A percentile compares a stretch with the other conserved stretches of the same genome.
These are phyloP conservation scores for Theileria equi DNA, from an alignment of 169 alveolate species.

Conservation along the genomic window DNA sequence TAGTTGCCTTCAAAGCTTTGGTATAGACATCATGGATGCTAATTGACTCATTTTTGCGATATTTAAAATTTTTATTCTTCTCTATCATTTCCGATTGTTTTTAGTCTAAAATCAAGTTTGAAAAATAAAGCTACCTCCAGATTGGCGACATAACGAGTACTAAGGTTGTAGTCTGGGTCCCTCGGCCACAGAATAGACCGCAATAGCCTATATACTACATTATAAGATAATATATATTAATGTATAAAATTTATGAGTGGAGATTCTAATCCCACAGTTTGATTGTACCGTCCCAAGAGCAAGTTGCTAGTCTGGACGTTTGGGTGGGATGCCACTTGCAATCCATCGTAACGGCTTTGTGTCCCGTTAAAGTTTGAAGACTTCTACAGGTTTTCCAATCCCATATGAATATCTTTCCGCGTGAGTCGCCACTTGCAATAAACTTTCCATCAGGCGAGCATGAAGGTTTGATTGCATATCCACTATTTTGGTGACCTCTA, in stretches of 20 bases:
- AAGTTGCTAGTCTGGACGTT: constrained; percentile 90
- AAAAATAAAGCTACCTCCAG: neutral
- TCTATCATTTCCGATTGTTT: neutral
- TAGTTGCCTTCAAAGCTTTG: constrained; percentile 39
- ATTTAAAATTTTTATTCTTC: neutral
- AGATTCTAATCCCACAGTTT: constrained; percentile 96
- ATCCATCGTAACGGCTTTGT: constrained; percentile 91
- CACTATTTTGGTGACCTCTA: constrained; percentile 89
- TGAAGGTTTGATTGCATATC: constrained; percentile 91
- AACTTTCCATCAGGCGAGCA: constrained; percentile 94
- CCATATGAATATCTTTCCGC: constrained; percentile 95
- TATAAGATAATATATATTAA: neutral
- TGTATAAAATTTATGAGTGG: neutral
- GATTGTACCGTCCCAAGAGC: constrained; percentile 96
- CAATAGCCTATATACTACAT: neutral
- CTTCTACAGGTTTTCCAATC: constrained; percentile 93
- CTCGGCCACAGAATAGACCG: neutral
- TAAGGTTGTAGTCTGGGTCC: neutral
- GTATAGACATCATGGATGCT: constrained; percentile 63
- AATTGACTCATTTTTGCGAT: neutral
- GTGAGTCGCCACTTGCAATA: constrained; percentile 92
- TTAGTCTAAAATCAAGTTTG: neutral
- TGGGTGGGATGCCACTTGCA: constrained; percentile 95
- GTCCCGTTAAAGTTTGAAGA: constrained; percentile 89
- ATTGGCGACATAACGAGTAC: neutral